A percentile compares a stretch with the other conserved stretches of the same genome.
phyloP scores from a whole-genome alignment of 805 yeast species.

The Brettanomyces sp. region DNA sequence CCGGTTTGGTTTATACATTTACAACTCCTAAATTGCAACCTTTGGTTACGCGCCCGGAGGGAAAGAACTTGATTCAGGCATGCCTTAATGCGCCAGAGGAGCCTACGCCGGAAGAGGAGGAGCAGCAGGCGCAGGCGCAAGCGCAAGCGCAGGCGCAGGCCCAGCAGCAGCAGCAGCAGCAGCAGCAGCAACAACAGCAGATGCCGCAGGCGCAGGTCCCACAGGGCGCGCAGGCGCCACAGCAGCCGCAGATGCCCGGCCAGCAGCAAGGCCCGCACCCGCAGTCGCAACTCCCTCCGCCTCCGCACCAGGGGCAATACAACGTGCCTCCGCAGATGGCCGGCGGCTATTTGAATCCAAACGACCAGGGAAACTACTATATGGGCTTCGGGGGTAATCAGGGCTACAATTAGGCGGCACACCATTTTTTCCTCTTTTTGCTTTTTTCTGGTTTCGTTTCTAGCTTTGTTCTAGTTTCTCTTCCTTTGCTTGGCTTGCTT shows the following conservation, averaged over 20 bases:
- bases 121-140: slow-evolving; percentile 25
- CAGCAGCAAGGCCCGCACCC: slow-evolving; percentile 19
- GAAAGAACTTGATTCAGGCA: slow-evolving; percentile 92
- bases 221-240: slow-evolving; percentile 24
- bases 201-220: slow-evolving; percentile 18
- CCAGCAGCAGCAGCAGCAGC: slow-evolving; percentile 24
- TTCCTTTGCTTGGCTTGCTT: background rate
- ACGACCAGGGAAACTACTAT: slow-evolving; percentile 18
- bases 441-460: background rate
- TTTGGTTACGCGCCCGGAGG: slow-evolving; percentile 93
- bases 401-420: slow-evolving; percentile 13
- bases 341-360: slow-evolving; percentile 18
- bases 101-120: slow-evolving; percentile 51
- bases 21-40: slow-evolving; percentile 99
- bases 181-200: slow-evolving; percentile 20
- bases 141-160: slow-evolving; percentile 28
- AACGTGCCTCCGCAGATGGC: slow-evolving; percentile 20
- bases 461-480: background rate
- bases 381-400: slow-evolving; percentile 22
- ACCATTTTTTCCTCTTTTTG: background rate
- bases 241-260: slow-evolving; percentile 18
- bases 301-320: slow-evolving; percentile 17
- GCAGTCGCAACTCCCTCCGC: slow-evolving; percentile 6
- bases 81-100: slow-evolving; percentile 97
- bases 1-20: slow-evolving; percentile 97